Conservation (phyloP, 208 protist genomes). For the Trypanosoma avium region DNA sequence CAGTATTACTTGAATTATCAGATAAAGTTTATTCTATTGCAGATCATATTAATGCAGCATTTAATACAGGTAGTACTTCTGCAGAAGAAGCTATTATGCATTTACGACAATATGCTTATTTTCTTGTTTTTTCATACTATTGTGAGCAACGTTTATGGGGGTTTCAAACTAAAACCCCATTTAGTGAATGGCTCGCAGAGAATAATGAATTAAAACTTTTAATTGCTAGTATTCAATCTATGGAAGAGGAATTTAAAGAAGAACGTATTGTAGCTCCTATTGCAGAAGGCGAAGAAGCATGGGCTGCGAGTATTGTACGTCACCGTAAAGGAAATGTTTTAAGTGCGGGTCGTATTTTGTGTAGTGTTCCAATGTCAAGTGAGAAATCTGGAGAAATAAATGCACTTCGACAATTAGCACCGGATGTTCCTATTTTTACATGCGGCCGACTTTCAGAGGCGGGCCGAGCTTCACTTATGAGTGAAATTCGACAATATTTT, state of each 20-base stretch:
- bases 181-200: slow-evolving; percentile 66
- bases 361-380: slow-evolving; percentile 51
- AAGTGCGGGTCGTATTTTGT: slow-evolving; percentile 79
- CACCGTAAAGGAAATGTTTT: slow-evolving; percentile 78
- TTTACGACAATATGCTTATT: slow-evolving; percentile 81
- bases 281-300: slow-evolving; percentile 38
- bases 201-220: slow-evolving; percentile 72
- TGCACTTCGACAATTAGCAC: slow-evolving; percentile 72
- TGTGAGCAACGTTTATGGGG: slow-evolving; percentile 88
- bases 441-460: slow-evolving; percentile 56
- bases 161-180: slow-evolving; percentile 48
- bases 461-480: slow-evolving; percentile 46
- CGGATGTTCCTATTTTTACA: slow-evolving; percentile 81
- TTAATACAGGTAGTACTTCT: slow-evolving; percentile 39
- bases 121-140: slow-evolving; percentile 88
- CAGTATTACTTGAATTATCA: slow-evolving; percentile 74
- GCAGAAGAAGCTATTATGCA: slow-evolving; percentile 79
- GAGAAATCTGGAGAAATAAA: slow-evolving; percentile 14
- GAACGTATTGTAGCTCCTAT: slow-evolving; percentile 61
- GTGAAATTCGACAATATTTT: slow-evolving; percentile 53
- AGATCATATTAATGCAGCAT: slow-evolving; percentile 83
- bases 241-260: slow-evolving; percentile 70
- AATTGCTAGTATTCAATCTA: slow-evolving; percentile 65
- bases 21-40: slow-evolving; percentile 88
- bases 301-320: slow-evolving; percentile 50